Percentiles rank a stretch among this genome's conserved stretches.
These are phyloP conservation scores for Rubroboletus satanas DNA, from an alignment of 768 basidiomycete species.

Conservation along the genomic window DNA sequence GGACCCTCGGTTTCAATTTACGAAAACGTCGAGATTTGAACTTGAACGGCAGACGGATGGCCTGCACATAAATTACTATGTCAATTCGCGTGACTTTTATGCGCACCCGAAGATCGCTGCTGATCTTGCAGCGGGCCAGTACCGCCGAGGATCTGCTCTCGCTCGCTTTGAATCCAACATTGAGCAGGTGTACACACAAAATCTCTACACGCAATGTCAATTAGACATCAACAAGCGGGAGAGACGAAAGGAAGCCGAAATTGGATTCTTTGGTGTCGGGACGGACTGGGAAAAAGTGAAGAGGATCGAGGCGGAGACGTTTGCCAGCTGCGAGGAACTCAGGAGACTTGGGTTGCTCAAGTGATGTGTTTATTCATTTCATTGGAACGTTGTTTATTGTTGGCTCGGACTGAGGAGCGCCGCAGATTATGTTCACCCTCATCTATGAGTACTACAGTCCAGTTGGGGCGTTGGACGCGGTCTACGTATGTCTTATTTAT, in stretches of 20 bases:
- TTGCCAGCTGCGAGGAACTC: slow-evolving; percentile 77
- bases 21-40: slow-evolving; percentile 55
- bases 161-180: slow-evolving; percentile 70
- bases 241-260: slow-evolving; percentile 66
- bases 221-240: slow-evolving; percentile 62
- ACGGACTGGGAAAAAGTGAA: slow-evolving; percentile 90
- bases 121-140: slow-evolving; percentile 51
- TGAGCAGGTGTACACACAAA: slow-evolving; percentile 70
- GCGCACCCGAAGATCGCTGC: slow-evolving; percentile 73
- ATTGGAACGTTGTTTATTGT: slow-evolving; percentile 7
- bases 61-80: slow-evolving; percentile 77
- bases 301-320: slow-evolving; percentile 62
- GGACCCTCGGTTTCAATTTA: slow-evolving; percentile 79
- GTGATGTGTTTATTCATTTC: slow-evolving; percentile 23
- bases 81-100: slow-evolving; percentile 72
- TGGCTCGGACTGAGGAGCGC: slow-evolving; percentile 1
- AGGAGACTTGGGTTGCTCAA: slow-evolving; percentile 55
- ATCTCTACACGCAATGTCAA: slow-evolving; percentile 70
- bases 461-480: not conserved
- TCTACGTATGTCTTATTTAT: slow-evolving; percentile 28
- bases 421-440: slow-evolving; percentile 12
- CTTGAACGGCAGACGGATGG: slow-evolving; percentile 67
- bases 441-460: not conserved
- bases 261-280: slow-evolving; percentile 88
- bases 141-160: slow-evolving; percentile 34